These are phyloP conservation scores for Crucibulum laeve DNA, from an alignment of 768 basidiomycete species.

Conservation along the genomic window DNA sequence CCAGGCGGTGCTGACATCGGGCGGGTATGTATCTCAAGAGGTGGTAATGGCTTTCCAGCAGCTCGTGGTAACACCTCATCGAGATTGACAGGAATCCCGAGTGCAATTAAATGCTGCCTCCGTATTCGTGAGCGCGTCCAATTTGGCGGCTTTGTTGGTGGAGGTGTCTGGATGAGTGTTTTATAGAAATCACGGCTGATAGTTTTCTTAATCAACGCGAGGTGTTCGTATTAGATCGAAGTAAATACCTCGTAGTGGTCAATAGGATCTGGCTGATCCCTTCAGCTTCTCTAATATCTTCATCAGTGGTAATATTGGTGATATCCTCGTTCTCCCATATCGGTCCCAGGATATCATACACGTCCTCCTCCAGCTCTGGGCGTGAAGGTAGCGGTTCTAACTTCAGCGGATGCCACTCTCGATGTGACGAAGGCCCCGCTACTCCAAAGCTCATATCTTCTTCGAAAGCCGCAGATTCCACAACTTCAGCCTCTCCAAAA, in stretches of 20 bases:
- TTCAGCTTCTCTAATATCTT: constrained; percentile 73
- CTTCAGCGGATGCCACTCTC: constrained; percentile 56
- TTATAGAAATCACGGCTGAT: constrained; percentile 77
- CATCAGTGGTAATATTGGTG: constrained; percentile 54
- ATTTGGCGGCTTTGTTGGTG: constrained; percentile 79
- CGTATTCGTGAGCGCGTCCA: constrained; percentile 93
- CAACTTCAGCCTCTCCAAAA: constrained; percentile 62
- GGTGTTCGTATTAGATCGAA: neutral
- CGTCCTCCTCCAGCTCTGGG: constrained; percentile 51
- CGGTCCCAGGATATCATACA: constrained; percentile 62
- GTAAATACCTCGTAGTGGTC: constrained; percentile 63
- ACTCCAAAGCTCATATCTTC: constrained; percentile 30
- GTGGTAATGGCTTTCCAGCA: constrained; percentile 64
- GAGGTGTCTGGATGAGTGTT: constrained; percentile 63
- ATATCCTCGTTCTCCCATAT: constrained; percentile 57
- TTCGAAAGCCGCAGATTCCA: constrained; percentile 27
- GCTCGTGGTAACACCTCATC: constrained; percentile 83
- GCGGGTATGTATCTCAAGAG: constrained; percentile 78
- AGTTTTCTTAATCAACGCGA: constrained; percentile 10
- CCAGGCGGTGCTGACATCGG: constrained; percentile 79
- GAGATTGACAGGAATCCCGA: constrained; percentile 92
- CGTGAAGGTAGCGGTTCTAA: constrained; percentile 63
- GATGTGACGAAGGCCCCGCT: constrained; percentile 36
- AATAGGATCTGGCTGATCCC: constrained; percentile 78
- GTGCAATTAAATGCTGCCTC: constrained; percentile 83